Evolutionary conservation across 2,329 filamentous ascomycete genomes (phyloP), one percentile per base, ranked within the genome.

Genomic region (Geosmithia morbida): DNA sequence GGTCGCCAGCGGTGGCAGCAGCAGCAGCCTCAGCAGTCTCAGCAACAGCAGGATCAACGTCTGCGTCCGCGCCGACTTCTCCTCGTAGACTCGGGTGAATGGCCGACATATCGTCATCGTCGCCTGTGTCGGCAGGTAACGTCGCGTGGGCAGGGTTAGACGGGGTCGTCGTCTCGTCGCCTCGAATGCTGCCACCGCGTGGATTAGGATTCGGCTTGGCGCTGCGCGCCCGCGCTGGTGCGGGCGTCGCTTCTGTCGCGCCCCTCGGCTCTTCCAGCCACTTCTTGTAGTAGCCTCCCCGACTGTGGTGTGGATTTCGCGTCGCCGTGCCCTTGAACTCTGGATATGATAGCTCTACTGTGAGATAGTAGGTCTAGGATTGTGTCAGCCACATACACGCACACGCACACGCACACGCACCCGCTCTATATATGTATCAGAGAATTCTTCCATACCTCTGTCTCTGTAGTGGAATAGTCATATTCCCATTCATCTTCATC

Each of bases 401-500:
- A 11, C 4, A 11, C n/a, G 18, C 41, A 42, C 10, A 26, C 8
- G n/a, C 22, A 8, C 22, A 4, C 22, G 22, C 8, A 26, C 22
- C 22, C 4, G 8, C 22, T 8, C n/a, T n/a, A n/a, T n/a, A n/a
- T n/a, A n/a, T n/a, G n/a, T n/a, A n/a, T n/a, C n/a, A n/a, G n/a
- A n/a, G n/a, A n/a, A 37, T 13, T 37, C 11, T 37, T 42, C 41
- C n/a, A 14, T 50, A 76, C 78, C 67, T 83, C 79, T 14, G 70
- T 79, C 55, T 83, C 77, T 0, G 75, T 79, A 2, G 66, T 61
- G 0, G 79, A 82, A 55, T 83, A 83, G 53, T 83, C 79, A 53
- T 81, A 82, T 55, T 83, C 79, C 76, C 77, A 83, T 46, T 80
- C 77, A 45, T 50, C 79, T 7, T 49, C 67, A 6, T 69, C 71